Percentiles rank a stretch among this genome's conserved stretches.
phyloP scores from a whole-genome alignment of 2,329 filamentous ascomycete species.

The Periconia sp. region DNA sequence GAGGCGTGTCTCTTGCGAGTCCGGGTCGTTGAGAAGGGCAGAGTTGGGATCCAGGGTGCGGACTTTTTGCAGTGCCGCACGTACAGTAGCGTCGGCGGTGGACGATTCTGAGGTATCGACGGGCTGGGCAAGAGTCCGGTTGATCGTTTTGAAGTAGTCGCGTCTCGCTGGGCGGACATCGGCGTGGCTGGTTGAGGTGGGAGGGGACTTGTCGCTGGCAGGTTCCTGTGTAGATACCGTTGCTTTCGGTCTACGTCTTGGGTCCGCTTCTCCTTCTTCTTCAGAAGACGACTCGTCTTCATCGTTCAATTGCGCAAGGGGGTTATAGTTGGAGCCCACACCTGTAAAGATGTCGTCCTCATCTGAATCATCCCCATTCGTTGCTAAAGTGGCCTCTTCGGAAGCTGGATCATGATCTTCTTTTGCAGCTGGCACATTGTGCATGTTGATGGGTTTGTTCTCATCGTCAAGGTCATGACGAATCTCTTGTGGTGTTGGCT shows the following conservation, averaged over 20 bases:
- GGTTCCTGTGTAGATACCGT: slow-evolving; percentile 3
- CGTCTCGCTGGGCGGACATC: slow-evolving; percentile 16
- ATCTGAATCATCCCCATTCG: slow-evolving; percentile 43
- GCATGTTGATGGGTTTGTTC: slow-evolving; percentile 51
- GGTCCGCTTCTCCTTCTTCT: slow-evolving; percentile 34
- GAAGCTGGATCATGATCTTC: no score
- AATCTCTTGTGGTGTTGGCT: slow-evolving; percentile 40
- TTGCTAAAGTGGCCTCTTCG: no score
- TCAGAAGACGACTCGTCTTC: slow-evolving; percentile 54
- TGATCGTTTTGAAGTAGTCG: slow-evolving; percentile 27
- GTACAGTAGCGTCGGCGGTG: slow-evolving; percentile 75
- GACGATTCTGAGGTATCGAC: slow-evolving; percentile 47
- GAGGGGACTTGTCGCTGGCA: no score
- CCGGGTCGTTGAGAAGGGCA: slow-evolving; percentile 45
- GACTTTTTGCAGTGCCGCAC: slow-evolving; percentile 86
- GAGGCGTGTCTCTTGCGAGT: slow-evolving; percentile 69
- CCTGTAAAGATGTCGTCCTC: slow-evolving; percentile 69
- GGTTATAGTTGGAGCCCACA: slow-evolving; percentile 65
- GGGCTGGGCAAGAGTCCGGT: slow-evolving; percentile 13
- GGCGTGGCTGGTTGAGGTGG: no score
- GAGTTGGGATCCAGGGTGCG: slow-evolving; percentile 54
- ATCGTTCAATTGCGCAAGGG: slow-evolving; percentile 60
- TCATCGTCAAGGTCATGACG: slow-evolving; percentile 52
- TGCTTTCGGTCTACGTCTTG: neutral
- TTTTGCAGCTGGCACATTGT: slow-evolving; percentile 43